Base-by-base conservation (phyloP, 2,329 filamentous ascomycete genomes). In the Sporothrix globosa region DNA sequence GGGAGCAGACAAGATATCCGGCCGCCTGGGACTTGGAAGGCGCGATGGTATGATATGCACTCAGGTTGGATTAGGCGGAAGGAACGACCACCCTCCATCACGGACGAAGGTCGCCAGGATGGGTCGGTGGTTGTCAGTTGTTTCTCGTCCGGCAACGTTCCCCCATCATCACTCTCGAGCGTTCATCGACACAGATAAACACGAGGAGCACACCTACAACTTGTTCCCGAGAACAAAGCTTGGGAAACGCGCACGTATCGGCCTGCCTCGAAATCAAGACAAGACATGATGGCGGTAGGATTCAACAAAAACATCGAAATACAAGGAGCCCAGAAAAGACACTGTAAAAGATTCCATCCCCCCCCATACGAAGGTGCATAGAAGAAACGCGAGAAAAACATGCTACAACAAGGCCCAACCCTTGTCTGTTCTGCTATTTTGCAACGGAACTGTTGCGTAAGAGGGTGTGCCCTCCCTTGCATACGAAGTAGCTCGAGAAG, bases 71-170 rank as follows among this genome's bases (percentile, higher is more conserved):
- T 41, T 56, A 52, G 39, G 53, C 27, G 66, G 67, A 67, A 60
- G 58, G 67, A 69, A 66, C 52, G 34, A 67, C 48, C 65, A 56
- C 69, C 69, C 65, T 63, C 69, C 67, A 63, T 70, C 63, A 67
- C 34, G 34, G 34, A 13, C 30, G 56, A 46, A 44, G 44, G 30
- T 54, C 50, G 69, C 69, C 65, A 68, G 68, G 54, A 68, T 67
- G 9, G 24, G 54, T 70, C 69, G 63, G 69, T 67, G 69, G n/a
- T 39, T 24, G 65, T 63, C 53, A 19, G 53, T 21, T 61, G 69
- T 44, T 67, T 48, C 58, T 46, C 46, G 39, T 46, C 39, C 46
- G 5, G 39, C 44, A 30, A 19, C 39, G n/a, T 63, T 19, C 11
- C 34, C 44, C 56, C 39, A 17, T 41, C 56, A 44, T 17, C 34